Evolutionary conservation across 805 yeast species (phyloP).

Genomic region (Candida ponderosae): DNA sequence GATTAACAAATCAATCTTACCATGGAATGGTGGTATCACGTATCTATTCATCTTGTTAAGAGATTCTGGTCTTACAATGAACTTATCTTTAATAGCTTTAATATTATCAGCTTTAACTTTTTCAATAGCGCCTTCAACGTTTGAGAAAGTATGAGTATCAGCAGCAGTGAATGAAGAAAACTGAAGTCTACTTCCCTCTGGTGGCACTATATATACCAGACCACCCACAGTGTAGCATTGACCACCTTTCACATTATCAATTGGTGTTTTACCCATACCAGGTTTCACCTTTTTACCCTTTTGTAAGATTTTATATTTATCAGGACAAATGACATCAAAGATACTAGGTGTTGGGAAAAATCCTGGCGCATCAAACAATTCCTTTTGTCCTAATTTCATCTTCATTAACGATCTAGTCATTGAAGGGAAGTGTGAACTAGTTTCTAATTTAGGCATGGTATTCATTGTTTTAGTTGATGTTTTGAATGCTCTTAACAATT

Average conservation of each 20-base stretch:
- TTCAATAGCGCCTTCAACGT: slow-evolving; percentile 25
- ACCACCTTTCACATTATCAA: slow-evolving; percentile 32
- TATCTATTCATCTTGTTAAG: slow-evolving; percentile 30
- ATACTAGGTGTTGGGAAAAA: slow-evolving; percentile 19
- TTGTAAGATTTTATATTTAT: slow-evolving; percentile 21
- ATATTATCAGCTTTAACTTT: slow-evolving; percentile 17
- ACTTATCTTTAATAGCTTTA: slow-evolving; percentile 18
- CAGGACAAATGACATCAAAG: slow-evolving; percentile 20
- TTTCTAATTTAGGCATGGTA: slow-evolving; percentile 16
- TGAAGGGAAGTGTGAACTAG: slow-evolving; percentile 52
- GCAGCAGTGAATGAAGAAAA: slow-evolving; percentile 37
- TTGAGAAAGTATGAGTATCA: slow-evolving; percentile 11
- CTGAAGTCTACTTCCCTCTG: slow-evolving; percentile 40
- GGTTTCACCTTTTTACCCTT: slow-evolving; percentile 23
- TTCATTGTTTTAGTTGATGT: slow-evolving; percentile 10
- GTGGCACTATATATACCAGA: slow-evolving; percentile 47
- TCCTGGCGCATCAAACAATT: slow-evolving; percentile 33
- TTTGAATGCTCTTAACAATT: slow-evolving; percentile 28
- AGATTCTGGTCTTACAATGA: slow-evolving; percentile 23
- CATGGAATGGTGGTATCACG: slow-evolving; percentile 64
- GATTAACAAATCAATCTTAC: slow-evolving; percentile 57
- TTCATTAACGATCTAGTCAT: slow-evolving; percentile 51
- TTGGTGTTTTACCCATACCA: slow-evolving; percentile 21
- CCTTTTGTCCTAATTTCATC: slow-evolving; percentile 25
- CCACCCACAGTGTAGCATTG: slow-evolving; percentile 54